Base-by-base conservation (phyloP, 768 basidiomycete genomes). In the Tylopilus vinaceipallidus region DNA sequence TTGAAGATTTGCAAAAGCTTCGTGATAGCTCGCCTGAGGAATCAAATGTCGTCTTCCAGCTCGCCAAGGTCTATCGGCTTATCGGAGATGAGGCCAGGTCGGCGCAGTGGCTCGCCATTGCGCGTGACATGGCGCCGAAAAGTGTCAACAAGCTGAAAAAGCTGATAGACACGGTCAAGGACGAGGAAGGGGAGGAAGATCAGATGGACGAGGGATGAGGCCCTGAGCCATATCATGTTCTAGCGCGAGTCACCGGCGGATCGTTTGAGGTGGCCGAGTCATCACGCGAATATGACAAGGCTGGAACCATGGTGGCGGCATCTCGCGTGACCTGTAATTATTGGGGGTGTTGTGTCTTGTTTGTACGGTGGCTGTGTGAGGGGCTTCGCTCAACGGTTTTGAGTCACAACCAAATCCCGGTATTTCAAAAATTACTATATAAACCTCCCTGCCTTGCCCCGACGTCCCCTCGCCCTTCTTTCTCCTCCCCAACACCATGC, bases 31-130 rank as follows among this genome's bases (percentile, higher is more conserved):
- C 94, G 30, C 95, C 95, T 7, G 91, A 94, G 63, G 97, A 99
- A 74, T 88, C 94, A 46, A 98, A 98, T 72, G 90, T 98, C 49
- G 83, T 95, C 51, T 97, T 97, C 80, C 86, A 98, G 70, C 82
- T 99, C 16, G 97, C 94, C 23, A 89, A 88, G 72, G 86, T 88
- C 51, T 98, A 97, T 64, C 83, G 91, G 40, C 75, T 89, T 57
- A 71, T 88, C 47, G 91, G 91, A 30, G 77, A 92, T 69, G 81
- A 82, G 56, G 76, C 80, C 17, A 86, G 89, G 69, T 85, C 92
- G 42, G 88, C 90, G 49, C 84, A 88, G 53, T 78, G 85, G 70
- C 86, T 99, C 53, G 91, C 93, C 26, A 77, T 87, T 33, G 97
- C 94, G 57, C 84, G 94, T 54, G 97, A 99, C 65, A 81, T 98